Conservation (phyloP, 2,329 filamentous ascomycete genomes). For the Botrytis sinoallii region DNA sequence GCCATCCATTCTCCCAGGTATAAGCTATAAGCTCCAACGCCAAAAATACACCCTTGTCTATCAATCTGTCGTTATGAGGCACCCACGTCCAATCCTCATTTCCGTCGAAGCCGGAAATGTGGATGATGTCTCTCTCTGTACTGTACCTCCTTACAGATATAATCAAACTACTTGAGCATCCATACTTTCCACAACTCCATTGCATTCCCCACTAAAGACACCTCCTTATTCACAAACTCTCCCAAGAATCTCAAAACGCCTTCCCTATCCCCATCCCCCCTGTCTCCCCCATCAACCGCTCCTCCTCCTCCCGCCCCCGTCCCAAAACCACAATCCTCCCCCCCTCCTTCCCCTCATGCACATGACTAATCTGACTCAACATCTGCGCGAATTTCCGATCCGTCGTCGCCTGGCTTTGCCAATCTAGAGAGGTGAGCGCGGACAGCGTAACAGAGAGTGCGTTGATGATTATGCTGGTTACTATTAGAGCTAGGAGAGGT, state of each 20-base stretch:
- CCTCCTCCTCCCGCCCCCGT: background rate
- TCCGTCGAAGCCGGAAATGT: background rate
- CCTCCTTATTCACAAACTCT: background rate
- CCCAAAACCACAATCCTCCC: constrained; percentile 23
- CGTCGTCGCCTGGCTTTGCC: constrained; percentile 28
- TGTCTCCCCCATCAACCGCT: background rate
- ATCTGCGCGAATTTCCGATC: constrained; percentile 29
- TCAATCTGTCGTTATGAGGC: background rate
- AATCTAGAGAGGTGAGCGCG: constrained; percentile 32
- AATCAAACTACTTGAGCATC: background rate
- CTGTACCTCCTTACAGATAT: background rate
- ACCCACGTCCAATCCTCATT: background rate
- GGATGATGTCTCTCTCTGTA: background rate
- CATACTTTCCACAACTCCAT: background rate
- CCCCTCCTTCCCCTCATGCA: constrained; percentile 28
- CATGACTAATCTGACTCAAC: constrained; percentile 25
- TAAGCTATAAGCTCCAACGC: background rate
- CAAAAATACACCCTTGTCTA: background rate
- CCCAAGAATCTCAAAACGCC: background rate
- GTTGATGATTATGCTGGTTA: constrained; percentile 31
- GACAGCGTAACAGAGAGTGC: constrained; percentile 27
- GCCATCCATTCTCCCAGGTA: background rate
- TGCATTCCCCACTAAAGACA: background rate
- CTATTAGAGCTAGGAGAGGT: constrained; percentile 24
- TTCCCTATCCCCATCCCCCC: background rate